A percentile compares a stretch with the other conserved stretches of the same genome.
These are phyloP conservation scores for Quercus phellos DNA, from an alignment of 331 rosid species.

Conservation along the genomic window DNA sequence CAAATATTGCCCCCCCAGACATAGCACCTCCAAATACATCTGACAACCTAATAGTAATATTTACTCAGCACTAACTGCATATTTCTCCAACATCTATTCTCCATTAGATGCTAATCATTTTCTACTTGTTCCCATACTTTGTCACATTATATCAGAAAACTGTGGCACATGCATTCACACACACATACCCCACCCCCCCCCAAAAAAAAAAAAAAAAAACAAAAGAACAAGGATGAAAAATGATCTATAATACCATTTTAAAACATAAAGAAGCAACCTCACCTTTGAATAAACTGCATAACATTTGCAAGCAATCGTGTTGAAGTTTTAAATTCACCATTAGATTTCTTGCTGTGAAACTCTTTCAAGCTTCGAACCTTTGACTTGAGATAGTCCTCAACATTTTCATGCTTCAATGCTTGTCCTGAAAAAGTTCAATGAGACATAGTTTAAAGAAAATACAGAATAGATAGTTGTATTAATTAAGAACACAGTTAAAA, in stretches of 20 bases:
- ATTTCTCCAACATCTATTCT: no score
- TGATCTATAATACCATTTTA: background rate
- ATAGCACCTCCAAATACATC: background rate
- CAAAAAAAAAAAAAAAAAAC: no score
- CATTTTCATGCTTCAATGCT: conserved; percentile 77
- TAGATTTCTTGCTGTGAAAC: conserved; percentile 39
- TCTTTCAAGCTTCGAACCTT: conserved; percentile 78
- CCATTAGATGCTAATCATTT: no score
- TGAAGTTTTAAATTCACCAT: conserved; percentile 56
- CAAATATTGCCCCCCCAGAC: background rate
- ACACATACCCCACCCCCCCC: no score
- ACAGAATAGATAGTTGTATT: background rate
- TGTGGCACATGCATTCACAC: no score
- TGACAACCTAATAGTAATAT: background rate
- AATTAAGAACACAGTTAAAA: background rate
- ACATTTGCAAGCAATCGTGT: conserved; percentile 49
- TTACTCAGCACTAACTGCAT: background rate
- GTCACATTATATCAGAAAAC: no score
- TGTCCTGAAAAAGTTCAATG: conserved; percentile 51
- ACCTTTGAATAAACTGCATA: conserved; percentile 75
- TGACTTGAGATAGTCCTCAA: conserved; percentile 57
- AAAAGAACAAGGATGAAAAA: no score
- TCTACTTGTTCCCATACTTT: no score
- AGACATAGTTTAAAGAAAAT: conserved; percentile 3
- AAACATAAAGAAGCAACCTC: conserved; percentile 21